Evolutionary conservation across 2,329 filamentous ascomycete species (phyloP).

Genomic region (Trichoderma breve): DNA sequence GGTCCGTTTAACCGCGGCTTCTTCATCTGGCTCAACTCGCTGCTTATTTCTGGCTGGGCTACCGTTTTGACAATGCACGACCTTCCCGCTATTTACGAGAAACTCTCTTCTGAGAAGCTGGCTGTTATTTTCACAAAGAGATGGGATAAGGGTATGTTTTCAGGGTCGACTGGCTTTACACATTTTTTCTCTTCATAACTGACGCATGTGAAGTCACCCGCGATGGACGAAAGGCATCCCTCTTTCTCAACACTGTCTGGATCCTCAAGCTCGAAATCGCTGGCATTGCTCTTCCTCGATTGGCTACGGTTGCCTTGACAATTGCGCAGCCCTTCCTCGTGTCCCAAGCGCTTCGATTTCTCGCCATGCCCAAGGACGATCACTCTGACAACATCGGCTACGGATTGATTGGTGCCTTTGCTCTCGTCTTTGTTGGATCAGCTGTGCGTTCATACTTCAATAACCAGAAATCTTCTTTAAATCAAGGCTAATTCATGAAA

Average conservation of each 20-base stretch:
- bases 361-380: conserved; percentile 28
- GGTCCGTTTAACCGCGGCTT: conserved; percentile 33
- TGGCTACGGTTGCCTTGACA: conserved; percentile 30
- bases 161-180: rapidly evolving
- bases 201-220: conserved; percentile 10
- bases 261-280: conserved; percentile 34
- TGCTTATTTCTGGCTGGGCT: conserved; percentile 49
- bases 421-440: conserved; percentile 33
- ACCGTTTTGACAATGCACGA: conserved; percentile 33
- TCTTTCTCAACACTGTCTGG: conserved; percentile 29
- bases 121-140: conserved; percentile 24
- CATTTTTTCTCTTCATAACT: not conserved
- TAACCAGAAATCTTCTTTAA: rapidly evolving
- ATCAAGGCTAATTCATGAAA: not conserved
- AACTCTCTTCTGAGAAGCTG: conserved; percentile 31
- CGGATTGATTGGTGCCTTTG: conserved; percentile 34
- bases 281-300: conserved; percentile 28
- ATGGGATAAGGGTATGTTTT: conserved; percentile 28
- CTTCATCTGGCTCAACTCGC: conserved; percentile 38
- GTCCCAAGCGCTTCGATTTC: conserved; percentile 30
- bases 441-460: conserved; percentile 26
- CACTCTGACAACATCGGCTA: conserved; percentile 31
- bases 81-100: conserved; percentile 33
- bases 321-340: conserved; percentile 35
- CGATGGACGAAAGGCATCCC: conserved; percentile 26